Base-by-base conservation (phyloP, 129 eudicot genomes). In the Tagetes patula region DNA sequence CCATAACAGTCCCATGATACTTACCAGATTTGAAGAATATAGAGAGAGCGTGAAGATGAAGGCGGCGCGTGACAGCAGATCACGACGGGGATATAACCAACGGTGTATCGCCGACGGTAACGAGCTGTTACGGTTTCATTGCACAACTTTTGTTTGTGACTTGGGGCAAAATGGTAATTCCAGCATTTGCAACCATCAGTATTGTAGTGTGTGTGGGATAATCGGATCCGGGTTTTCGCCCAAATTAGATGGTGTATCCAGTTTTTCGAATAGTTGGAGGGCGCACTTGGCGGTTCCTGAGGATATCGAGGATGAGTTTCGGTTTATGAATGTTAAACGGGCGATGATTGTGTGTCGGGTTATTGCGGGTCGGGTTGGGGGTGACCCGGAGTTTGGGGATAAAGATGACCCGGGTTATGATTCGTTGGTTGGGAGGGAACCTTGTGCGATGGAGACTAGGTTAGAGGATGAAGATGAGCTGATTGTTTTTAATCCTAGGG, bases 81-180 rank as follows among this genome's bases (percentile, higher is more conserved):
- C 58, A 53, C 70, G 56, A 0, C 37, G 55, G 58, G 31, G 84
- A 20, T 82, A 88, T 62, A 89, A 20, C 27, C 27, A 75, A 68
- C 83, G 97, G 71, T 92, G 97, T 53, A 67, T 88, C 9, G 97
- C 97, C 45, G 96, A 92, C 77, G 97, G 97, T 9, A 91, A 91
- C 62, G 96, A 92, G 80, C 79, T 81, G 48, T 56, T 92, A 32
- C 82, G 96, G 65, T 92, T 92, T 34, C 84, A 89, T 78, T 89
- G 97, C 50, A 70, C 96, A 1, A 89, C 97, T 13, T 89, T 86
- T 49, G 1, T 87, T 2, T 88, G 97, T 49, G 88, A 85, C 14
- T n/a, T 92, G 68, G 93, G 96, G 79, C 82, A 87, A 73, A 86
- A 87, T 14, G 92, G 86, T 74, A 83, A 87, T 76, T 86, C 91